Percentiles rank a stretch among this genome's conserved stretches.
Evolutionary conservation across 2,329 filamentous ascomycete species (phyloP).

Genomic region (Neopestalotiopsis rosae): DNA sequence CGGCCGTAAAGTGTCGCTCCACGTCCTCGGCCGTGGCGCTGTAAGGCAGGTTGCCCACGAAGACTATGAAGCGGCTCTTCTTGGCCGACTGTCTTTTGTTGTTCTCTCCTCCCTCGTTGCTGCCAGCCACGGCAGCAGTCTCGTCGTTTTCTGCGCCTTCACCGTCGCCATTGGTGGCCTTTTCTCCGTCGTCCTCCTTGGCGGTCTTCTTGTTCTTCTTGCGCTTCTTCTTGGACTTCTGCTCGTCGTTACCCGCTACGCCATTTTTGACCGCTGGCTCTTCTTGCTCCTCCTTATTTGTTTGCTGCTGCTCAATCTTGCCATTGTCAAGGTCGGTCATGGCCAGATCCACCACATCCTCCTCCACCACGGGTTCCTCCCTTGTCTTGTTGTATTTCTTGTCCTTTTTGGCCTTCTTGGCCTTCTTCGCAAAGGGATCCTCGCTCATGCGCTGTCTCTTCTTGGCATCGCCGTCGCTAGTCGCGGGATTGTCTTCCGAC

Average conservation of each 20-base stretch:
- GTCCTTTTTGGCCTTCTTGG: constrained; percentile 34
- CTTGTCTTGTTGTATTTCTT: constrained; percentile 25
- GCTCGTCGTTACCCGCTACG: constrained; percentile 28
- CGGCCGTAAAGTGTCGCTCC: constrained; percentile 76
- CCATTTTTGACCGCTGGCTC: background rate
- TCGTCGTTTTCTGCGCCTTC: constrained; percentile 24
- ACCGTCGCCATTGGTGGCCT: constrained; percentile 1
- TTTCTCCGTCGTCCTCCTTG: constrained; percentile 24
- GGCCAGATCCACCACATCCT: constrained; percentile 12
- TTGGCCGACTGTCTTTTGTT: constrained; percentile 9
- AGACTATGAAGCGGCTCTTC: constrained; percentile 74
- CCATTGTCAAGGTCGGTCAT: constrained; percentile 13
- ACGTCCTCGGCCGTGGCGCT: constrained; percentile 75
- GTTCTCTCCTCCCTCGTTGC: background rate
- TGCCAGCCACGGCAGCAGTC: constrained; percentile 16
- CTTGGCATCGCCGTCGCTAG: constrained; percentile 25
- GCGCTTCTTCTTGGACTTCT: constrained; percentile 39
- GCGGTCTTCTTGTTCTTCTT: constrained; percentile 31
- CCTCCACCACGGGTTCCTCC: constrained; percentile 19
- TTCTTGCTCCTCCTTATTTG: background rate
- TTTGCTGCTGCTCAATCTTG: constrained; percentile 9
- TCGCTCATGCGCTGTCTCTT: constrained; percentile 34
- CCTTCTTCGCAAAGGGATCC: constrained; percentile 24
- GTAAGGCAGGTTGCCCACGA: constrained; percentile 91
- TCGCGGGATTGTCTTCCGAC: constrained; percentile 29